Evolutionary conservation across 352 stramenopile species (phyloP).

Genomic region (Phytopythium kandeliae): DNA sequence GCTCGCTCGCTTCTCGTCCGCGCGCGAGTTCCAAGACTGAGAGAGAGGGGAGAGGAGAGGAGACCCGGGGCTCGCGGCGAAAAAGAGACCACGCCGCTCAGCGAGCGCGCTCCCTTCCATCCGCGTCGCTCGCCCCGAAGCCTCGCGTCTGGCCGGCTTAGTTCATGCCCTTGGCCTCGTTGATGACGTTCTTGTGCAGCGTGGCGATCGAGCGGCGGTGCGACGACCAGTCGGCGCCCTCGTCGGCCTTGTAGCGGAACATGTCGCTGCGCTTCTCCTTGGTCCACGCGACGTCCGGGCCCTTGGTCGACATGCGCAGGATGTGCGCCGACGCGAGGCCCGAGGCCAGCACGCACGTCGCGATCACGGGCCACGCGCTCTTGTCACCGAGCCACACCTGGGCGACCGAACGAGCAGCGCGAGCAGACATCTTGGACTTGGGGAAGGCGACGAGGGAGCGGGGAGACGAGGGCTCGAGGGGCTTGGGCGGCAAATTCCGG

Average conservation of each 20-base stretch:
- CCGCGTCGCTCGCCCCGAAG: background rate
- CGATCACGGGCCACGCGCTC: conserved; percentile 69
- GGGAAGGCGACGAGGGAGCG: conserved; percentile 8
- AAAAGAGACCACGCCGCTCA: too few species aligned
- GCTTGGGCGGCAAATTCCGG: conserved; percentile 48
- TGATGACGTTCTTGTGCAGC: conserved; percentile 70
- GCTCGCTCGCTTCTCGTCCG: background rate
- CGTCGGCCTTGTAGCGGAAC: conserved; percentile 60
- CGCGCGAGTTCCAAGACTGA: background rate
- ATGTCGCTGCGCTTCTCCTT: conserved; percentile 72
- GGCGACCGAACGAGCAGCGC: conserved; percentile 38
- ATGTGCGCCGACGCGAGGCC: conserved; percentile 70
- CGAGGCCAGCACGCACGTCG: conserved; percentile 58
- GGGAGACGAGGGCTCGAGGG: conserved; percentile 7
- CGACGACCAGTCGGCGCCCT: conserved; percentile 64
- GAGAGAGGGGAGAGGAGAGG: too few species aligned
- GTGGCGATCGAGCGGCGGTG: conserved; percentile 69
- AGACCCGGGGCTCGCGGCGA: too few species aligned
- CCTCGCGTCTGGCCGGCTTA: conserved; percentile 4
- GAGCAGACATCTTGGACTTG: conserved; percentile 39
- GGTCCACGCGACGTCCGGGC: conserved; percentile 76
- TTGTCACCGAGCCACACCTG: conserved; percentile 76
- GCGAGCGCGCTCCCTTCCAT: background rate
- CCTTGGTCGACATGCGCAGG: conserved; percentile 55
- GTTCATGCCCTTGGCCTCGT: conserved; percentile 71